Evolutionary conservation across 345 rosid species (phyloP), one percentile per base, ranked within the genome.

Genomic region (Erysimum cheiranthoides): DNA sequence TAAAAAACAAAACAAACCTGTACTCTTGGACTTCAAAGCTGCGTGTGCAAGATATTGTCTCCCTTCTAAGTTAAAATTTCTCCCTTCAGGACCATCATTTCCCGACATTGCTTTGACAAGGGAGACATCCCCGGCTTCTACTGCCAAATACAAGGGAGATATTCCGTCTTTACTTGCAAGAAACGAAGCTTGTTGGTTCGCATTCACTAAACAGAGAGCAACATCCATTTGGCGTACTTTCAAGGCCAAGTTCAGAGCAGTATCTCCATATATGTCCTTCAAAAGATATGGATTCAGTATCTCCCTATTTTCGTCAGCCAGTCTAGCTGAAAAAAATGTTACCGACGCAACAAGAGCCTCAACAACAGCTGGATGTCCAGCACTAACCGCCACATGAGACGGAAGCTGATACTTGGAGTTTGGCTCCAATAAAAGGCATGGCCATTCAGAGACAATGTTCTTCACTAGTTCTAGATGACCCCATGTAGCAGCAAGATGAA

Each of bases 161-260:
- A 45, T 17, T 12, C 60, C 34, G 1, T 47, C 10, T 0, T 52
- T 63, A 21, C 40, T 40, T 1, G 1, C 46, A 28, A 63, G 53
- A 73, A 73, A 63, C 3, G 77, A 62, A 3, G 35, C 42, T 6
- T 0, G 17, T 3, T 16, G 0, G 47, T 60, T 27, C 2, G 1
- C 68, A 2, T 31, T 32, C 2, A 70, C 65, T 2, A 73, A 45
- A 21, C 18, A 53, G 4, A 3, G 0, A 11, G 69, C 42, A 0
- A 4, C 18, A 25, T 52, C 3, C 42, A 18, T 8, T 31, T 61
- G 2, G 6, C 0, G n/a, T 2, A n/a, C 63, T 8, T 51, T 62
- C 61, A 54, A 42, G 1, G 82, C 84, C n/a, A 38, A 27, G 13
- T 80, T 70, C 36, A 78, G 50, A 35, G 86, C 36, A 2, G 86